Base-by-base conservation (phyloP, 2,329 filamentous ascomycete genomes). In the Colletotrichum sp. region DNA sequence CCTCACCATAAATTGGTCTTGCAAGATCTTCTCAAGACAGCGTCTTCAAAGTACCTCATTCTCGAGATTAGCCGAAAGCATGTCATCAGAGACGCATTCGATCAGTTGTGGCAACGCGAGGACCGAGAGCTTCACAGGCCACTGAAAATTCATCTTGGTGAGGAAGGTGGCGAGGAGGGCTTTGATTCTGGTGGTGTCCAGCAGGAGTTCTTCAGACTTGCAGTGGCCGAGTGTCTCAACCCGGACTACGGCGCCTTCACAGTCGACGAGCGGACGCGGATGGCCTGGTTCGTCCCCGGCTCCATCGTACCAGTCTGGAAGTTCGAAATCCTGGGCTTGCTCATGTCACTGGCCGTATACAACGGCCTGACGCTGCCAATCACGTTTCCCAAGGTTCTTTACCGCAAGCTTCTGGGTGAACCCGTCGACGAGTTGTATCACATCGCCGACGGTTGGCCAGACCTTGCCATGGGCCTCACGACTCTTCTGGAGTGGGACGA, bases 121-220 rank as follows among this genome's bases (percentile, higher is more conserved):
- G 92, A 92, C 80, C 90, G 94, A 43, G 95, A 98, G 84, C 87
- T 98, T 4, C 87, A 96, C 80, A 92, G 95, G 30, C 97, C 97
- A 1, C 86, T 99, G 38, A 98, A 98, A 80, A 93, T 99, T 10
- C 93, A 95, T 66, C 91, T 98, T 73, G 96, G 96, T 5, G 94
- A 95, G 81, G 93, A 95, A 38, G 89, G 89, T 69, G 95, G 95
- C 34, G 97, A 98, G 83, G 93, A 97, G 82, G 97, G 97, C 0
- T 92, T 97, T 38, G 97, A 99, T 83, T 95, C 96, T 64, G 97
- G 97, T 58, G 97, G 97, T 77, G 96, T 99, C 2, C 96, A 98
- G 79, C 96, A 98, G 82, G 97, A 99, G 78, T 98, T 98, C 82
- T 98, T 99, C 85, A 92, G 95, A 18, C 85, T 98, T 32, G 92